These are phyloP conservation scores for Solanum tarapatanum DNA, from an alignment of 257 asterid species.

Conservation along the genomic window DNA sequence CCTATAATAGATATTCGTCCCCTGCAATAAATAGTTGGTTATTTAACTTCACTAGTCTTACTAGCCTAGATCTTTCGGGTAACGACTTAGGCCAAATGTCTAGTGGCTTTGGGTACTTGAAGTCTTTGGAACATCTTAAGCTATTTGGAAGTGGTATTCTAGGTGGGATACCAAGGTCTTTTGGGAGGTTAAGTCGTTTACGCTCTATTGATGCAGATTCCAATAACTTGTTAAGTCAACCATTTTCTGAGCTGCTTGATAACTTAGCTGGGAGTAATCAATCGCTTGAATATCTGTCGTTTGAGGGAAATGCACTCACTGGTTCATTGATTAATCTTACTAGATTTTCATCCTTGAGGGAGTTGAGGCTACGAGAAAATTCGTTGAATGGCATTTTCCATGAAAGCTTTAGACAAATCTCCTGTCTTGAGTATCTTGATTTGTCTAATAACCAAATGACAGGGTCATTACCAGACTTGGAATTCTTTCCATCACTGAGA, in stretches of 20 bases:
- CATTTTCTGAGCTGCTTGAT: background rate
- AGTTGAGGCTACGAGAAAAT: background rate
- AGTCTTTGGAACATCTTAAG: background rate
- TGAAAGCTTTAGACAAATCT: background rate
- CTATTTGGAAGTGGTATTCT: background rate
- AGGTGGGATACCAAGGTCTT: background rate
- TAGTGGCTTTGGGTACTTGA: background rate
- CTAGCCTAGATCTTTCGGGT: background rate
- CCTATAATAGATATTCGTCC: background rate
- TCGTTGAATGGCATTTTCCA: background rate
- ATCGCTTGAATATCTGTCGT: background rate
- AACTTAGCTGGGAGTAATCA: background rate
- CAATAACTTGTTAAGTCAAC: background rate
- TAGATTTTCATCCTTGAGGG: constrained; percentile 2
- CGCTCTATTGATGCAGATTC: background rate
- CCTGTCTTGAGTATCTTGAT: background rate
- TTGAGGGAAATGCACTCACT: background rate
- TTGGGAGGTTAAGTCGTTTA: background rate
- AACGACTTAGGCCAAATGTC: background rate
- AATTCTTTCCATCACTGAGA: background rate
- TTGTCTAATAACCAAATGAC: background rate
- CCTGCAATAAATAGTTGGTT: background rate
- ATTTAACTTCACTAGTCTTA: background rate
- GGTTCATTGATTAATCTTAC: background rate
- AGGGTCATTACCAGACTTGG: constrained; percentile 1